Conservation (phyloP, 2,329 filamentous ascomycete species). For the Rosellinia necatrix region DNA sequence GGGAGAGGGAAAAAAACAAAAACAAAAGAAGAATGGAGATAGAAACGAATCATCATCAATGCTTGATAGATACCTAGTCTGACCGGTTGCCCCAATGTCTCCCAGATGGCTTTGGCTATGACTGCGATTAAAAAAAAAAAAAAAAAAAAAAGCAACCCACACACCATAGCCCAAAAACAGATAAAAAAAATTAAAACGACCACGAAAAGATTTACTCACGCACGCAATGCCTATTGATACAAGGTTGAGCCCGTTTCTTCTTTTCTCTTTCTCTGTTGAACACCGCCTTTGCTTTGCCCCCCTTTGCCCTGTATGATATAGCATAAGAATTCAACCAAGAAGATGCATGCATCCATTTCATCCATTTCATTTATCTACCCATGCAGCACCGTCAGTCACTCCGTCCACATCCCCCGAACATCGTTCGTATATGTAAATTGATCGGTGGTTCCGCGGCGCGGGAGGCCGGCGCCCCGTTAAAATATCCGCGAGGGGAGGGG, state of each 20-base stretch:
- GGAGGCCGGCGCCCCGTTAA: too few species aligned
- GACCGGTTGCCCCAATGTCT: too few species aligned
- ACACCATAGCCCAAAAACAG: constrained; percentile 4
- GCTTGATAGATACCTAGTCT: constrained; percentile 26
- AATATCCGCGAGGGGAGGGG: too few species aligned
- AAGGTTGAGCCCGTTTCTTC: constrained; percentile 42
- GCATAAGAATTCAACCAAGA: constrained; percentile 15
- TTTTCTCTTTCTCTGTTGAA: constrained; percentile 30
- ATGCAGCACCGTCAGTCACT: neutral
- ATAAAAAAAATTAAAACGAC: constrained; percentile 29
- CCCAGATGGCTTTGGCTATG: constrained; percentile 27
- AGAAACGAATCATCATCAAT: neutral
- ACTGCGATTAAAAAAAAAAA: too few species aligned
- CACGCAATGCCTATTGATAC: constrained; percentile 40
- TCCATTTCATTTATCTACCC: too few species aligned
- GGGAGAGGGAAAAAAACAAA: too few species aligned
- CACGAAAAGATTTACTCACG: too few species aligned
- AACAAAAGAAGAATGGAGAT: too few species aligned
- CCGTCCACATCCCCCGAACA: too few species aligned
- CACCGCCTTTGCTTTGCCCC: constrained; percentile 14
- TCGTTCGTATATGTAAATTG: too few species aligned
- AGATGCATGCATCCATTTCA: constrained; percentile 9
- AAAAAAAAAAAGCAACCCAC: too few species aligned
- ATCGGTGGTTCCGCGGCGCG: too few species aligned
- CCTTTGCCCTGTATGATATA: constrained; percentile 10